Percentiles rank a stretch among this genome's conserved stretches.
Conservation (phyloP, 1,284 basidiomycete genomes). For the Ceratobasidium sp. region DNA sequence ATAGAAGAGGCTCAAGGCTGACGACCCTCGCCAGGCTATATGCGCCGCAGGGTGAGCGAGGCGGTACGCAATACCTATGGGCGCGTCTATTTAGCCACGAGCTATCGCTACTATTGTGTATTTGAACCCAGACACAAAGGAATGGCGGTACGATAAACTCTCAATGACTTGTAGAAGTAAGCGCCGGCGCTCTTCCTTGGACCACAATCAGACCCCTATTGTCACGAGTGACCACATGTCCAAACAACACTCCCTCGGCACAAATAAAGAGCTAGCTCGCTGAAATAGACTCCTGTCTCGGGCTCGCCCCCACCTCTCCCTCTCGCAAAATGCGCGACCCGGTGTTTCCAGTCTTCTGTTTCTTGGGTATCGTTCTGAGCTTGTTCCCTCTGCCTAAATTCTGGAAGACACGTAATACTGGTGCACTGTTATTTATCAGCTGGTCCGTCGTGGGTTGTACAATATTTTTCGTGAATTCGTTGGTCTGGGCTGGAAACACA, state of each 20-base stretch:
- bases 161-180: too few species aligned
- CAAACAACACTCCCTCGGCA: not conserved
- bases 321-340: constrained; percentile 27
- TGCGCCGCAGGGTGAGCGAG: too few species aligned
- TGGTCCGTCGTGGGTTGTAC: constrained; percentile 72
- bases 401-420: constrained; percentile 70
- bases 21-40: too few species aligned
- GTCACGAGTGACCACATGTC: not conserved
- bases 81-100: too few species aligned
- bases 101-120: too few species aligned
- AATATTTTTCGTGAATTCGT: constrained; percentile 71
- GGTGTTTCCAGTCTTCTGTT: constrained; percentile 58
- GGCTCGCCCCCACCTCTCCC: not conserved
- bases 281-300: not conserved
- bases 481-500: constrained; percentile 74
- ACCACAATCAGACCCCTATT: not conserved
- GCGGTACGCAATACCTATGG: too few species aligned
- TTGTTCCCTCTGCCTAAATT: constrained; percentile 72
- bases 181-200: not conserved
- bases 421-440: constrained; percentile 73
- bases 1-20: too few species aligned
- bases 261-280: not conserved
- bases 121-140: too few species aligned
- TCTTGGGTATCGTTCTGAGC: constrained; percentile 65
- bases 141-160: too few species aligned